Evolutionary conservation across 2,329 filamentous ascomycete species (phyloP).

Genomic region (Penicillium hordei): DNA sequence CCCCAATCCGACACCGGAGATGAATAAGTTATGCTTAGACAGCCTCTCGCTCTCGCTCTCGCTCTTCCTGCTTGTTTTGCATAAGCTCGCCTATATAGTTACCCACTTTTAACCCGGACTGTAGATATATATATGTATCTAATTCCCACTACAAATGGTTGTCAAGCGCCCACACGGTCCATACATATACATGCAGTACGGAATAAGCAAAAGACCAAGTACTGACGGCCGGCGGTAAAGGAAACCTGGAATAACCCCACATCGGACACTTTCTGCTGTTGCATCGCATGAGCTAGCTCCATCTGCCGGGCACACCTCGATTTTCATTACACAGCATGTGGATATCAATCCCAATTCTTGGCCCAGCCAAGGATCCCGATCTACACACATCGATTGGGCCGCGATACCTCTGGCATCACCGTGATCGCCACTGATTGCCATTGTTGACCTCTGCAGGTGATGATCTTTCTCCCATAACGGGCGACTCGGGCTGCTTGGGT

Average conservation of each 20-base stretch:
- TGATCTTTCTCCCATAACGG: background rate
- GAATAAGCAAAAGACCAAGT: background rate
- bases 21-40: background rate
- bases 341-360: background rate
- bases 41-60: background rate
- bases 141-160: background rate
- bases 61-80: background rate
- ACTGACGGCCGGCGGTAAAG: background rate
- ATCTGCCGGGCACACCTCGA: background rate
- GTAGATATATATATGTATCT: background rate
- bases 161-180: background rate
- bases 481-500: background rate
- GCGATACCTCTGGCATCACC: background rate
- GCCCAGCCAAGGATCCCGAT: background rate
- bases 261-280: slow-evolving; percentile 1
- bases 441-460: background rate
- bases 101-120: no score
- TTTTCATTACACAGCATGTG: background rate
- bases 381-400: background rate
- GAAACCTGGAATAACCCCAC: background rate
- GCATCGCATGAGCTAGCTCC: background rate
- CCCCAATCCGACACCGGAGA: background rate
- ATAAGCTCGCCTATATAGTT: background rate
- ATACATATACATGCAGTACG: background rate
- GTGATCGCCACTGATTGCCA: background rate